Base-by-base conservation (phyloP, 1,284 basidiomycete species). In the Fomitopsis pinicola region DNA sequence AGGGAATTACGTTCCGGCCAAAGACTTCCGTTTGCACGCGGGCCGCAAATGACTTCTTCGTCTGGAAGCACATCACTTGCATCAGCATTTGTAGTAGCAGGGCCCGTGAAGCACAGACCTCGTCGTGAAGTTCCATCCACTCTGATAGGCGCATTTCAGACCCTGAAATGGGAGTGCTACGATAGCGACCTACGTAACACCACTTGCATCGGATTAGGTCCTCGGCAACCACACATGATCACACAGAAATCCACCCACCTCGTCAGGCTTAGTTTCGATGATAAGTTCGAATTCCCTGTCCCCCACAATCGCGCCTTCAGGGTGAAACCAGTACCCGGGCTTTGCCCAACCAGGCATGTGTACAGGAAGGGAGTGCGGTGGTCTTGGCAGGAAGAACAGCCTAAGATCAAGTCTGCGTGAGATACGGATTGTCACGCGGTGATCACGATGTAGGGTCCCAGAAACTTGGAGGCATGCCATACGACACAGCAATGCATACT, bases 311-410 rank as follows among this genome's bases (percentile, higher is more conserved):
- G 55, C 48, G 30, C 57, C 55, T 17, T 60, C 42, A 6, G 69
- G 69, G 48, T 62, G 62, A 44, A 72, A 74, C 71, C 72, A 74
- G 57, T 71, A 72, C 12, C 72, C 72, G 4, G 66, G 54, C 54
- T 67, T 63, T 17, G 63, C 68, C 50, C 55, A 61, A 7, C 58
- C 42, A 10, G 62, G 59, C 4, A 74, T 61, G 26, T 59, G 66
- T 1, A 73, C 56, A 7, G 72, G 71, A 42, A 73, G 60, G 36
- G 60, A 66, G 33, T 42, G 55, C 10, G 72, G 71, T 3, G 71
- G 72, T 12, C 68, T 64, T 19, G 65, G 63, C 5, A 69, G 40
- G 55, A 70, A 69, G 57, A 63, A 69, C 3, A 69, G 5, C n/a
- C 63, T 62, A 33, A 33, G 22, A 22, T n/a, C 22, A 56, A 8